A percentile compares a stretch with the other conserved stretches of the same genome.
Evolutionary conservation across 345 rosid species (phyloP).

Genomic region (Gossypium sturtianum): DNA sequence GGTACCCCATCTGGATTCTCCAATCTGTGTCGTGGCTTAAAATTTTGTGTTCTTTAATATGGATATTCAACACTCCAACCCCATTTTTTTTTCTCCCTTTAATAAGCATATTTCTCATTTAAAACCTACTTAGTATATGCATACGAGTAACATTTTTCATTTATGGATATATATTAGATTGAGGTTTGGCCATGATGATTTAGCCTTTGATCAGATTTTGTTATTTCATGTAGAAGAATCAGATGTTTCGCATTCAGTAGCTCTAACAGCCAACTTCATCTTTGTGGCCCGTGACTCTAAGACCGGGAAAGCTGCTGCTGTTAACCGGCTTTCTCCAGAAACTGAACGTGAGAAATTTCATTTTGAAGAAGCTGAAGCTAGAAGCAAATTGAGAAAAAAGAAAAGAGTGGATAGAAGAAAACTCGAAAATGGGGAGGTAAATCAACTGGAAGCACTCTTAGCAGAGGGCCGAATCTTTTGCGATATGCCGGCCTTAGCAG

Average conservation of each 20-base stretch:
- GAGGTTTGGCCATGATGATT: background rate
- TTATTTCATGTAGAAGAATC: constrained; percentile 34
- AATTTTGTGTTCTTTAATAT: background rate
- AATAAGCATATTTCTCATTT: too few relatives aligned
- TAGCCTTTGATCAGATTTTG: background rate
- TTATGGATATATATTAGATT: background rate
- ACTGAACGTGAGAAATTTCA: constrained; percentile 56
- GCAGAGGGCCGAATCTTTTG: constrained; percentile 74
- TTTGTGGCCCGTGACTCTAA: constrained; percentile 81
- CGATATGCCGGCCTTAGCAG: constrained; percentile 93
- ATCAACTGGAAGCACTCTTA: constrained; percentile 51
- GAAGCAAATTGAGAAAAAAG: constrained; percentile 62
- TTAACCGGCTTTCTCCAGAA: constrained; percentile 61
- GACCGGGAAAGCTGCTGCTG: constrained; percentile 74
- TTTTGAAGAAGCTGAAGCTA: constrained; percentile 74
- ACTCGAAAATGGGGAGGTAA: constrained; percentile 27
- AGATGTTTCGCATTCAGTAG: constrained; percentile 39
- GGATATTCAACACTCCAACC: background rate
- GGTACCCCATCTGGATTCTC: too few relatives aligned
- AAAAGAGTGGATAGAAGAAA: constrained; percentile 36
- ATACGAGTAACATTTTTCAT: background rate
- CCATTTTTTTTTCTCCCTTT: too few relatives aligned
- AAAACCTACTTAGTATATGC: too few relatives aligned
- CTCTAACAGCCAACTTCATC: constrained; percentile 75
- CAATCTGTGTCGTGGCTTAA: too few relatives aligned